Evolutionary conservation across 805 yeast genomes (phyloP).

Genomic region (Millerozyma acaciae): DNA sequence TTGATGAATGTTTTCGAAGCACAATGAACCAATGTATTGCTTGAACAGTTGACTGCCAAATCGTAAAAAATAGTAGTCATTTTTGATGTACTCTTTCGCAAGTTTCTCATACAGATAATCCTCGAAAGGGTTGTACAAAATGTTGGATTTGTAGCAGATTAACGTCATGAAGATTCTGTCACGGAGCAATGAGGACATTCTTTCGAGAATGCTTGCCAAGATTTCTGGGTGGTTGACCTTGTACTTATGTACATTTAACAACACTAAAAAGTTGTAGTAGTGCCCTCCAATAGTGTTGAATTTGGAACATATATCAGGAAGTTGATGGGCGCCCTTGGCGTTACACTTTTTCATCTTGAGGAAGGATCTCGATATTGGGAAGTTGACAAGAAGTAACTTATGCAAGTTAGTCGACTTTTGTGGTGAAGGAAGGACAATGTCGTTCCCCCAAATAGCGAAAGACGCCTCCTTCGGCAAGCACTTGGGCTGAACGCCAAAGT

Average conservation of each 20-base stretch:
- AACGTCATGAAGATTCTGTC: slow-evolving; percentile 14
- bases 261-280: slow-evolving; percentile 11
- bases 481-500: no score
- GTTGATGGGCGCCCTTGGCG: slow-evolving; percentile 3
- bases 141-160: slow-evolving; percentile 7
- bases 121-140: slow-evolving; percentile 11
- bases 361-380: slow-evolving; percentile 11
- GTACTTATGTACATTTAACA: background rate
- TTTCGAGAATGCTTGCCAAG: slow-evolving; percentile 3
- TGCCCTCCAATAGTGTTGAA: slow-evolving; percentile 14
- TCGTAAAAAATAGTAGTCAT: slow-evolving; percentile 8
- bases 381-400: slow-evolving; percentile 10
- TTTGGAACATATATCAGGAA: slow-evolving; percentile 14
- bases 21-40: slow-evolving; percentile 19
- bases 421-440: slow-evolving; percentile 2
- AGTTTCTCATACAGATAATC: slow-evolving; percentile 5
- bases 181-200: slow-evolving; percentile 4
- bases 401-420: slow-evolving; percentile 1
- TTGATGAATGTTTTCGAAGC: slow-evolving; percentile 4
- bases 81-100: slow-evolving; percentile 5
- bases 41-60: slow-evolving; percentile 15
- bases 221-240: background rate
- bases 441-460: slow-evolving; percentile 1
- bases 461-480: background rate
- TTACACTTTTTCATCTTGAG: slow-evolving; percentile 4